These are phyloP conservation scores for Hyphochytrium catenoides DNA, from an alignment of 352 stramenopile species.

Conservation along the genomic window DNA sequence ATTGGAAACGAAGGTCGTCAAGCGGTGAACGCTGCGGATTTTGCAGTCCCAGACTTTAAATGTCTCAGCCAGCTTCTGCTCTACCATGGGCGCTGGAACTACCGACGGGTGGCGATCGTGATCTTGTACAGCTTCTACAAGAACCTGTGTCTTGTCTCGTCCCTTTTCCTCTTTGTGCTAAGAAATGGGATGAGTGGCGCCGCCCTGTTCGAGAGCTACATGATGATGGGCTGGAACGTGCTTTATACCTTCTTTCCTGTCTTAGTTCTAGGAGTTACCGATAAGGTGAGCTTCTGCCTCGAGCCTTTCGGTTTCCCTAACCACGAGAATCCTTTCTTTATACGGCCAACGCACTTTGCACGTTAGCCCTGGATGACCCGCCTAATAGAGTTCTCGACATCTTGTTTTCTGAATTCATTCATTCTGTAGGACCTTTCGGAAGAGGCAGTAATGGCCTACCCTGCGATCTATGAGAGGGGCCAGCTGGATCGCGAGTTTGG, in stretches of 20 bases:
- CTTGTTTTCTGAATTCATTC: too few relatives aligned
- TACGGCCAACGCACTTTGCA: slow-evolving; percentile 8
- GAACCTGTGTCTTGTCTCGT: slow-evolving; percentile 80
- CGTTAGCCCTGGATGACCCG: slow-evolving; percentile 1
- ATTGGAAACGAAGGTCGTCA: slow-evolving; percentile 90
- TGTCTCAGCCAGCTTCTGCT: slow-evolving; percentile 46
- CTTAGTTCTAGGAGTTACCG: slow-evolving; percentile 27
- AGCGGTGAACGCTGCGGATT: slow-evolving; percentile 48
- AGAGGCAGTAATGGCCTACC: too few relatives aligned
- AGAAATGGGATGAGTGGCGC: slow-evolving; percentile 78
- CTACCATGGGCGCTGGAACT: slow-evolving; percentile 57
- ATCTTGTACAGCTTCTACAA: slow-evolving; percentile 71
- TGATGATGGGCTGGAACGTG: slow-evolving; percentile 85
- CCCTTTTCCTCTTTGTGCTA: slow-evolving; percentile 59
- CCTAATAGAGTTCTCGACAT: too few relatives aligned
- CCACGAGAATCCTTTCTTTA: slow-evolving; percentile 8
- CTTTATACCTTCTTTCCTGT: slow-evolving; percentile 81
- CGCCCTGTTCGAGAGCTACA: slow-evolving; percentile 54
- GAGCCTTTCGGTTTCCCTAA: too few relatives aligned
- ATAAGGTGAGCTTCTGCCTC: background rate
- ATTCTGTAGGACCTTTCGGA: too few relatives aligned
- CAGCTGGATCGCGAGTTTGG: too few relatives aligned
- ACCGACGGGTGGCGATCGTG: slow-evolving; percentile 38
- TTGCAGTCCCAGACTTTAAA: slow-evolving; percentile 50
- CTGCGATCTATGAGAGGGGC: too few relatives aligned